phyloP scores from a whole-genome alignment of 2,329 filamentous ascomycete species.

The Ophiostoma ips region DNA sequence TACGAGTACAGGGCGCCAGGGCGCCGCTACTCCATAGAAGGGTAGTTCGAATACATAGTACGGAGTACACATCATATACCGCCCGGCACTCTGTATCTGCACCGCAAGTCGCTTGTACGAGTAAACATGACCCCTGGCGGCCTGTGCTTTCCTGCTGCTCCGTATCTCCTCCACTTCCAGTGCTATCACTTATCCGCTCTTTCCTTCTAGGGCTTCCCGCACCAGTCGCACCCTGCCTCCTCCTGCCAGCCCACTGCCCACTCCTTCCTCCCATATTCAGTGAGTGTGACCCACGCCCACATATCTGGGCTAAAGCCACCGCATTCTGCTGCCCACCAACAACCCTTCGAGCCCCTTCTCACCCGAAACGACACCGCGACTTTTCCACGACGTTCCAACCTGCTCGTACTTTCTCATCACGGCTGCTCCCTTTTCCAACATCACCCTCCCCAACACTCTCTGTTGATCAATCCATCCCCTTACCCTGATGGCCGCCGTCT shows the following conservation, averaged over 20 bases:
- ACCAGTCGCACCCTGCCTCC: not conserved
- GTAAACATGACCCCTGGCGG: too few relatives aligned
- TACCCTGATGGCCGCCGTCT: conserved; percentile 3
- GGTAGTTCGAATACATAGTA: too few relatives aligned
- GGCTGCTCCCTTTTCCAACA: not conserved
- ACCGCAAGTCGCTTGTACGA: too few relatives aligned
- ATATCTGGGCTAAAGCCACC: not conserved
- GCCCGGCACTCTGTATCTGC: too few relatives aligned
- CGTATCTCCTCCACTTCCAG: too few relatives aligned
- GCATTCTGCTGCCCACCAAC: not conserved
- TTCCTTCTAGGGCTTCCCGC: not conserved
- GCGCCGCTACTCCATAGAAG: too few relatives aligned
- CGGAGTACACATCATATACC: too few relatives aligned
- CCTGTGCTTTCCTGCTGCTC: not conserved
- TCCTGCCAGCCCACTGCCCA: not conserved
- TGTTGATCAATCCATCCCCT: not conserved
- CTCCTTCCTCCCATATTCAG: not conserved
- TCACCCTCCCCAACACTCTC: not conserved
- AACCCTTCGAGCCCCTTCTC: conserved; percentile 4
- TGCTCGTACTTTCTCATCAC: conserved; percentile 1
- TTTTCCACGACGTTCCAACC: conserved; percentile 3
- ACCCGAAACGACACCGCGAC: conserved; percentile 10
- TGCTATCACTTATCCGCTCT: not conserved
- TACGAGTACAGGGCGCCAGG: too few relatives aligned
- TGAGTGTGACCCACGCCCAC: not conserved